Evolutionary conservation across 768 basidiomycete species (phyloP), one percentile per base, ranked within the genome.

Genomic region (Piloderma croceum): DNA sequence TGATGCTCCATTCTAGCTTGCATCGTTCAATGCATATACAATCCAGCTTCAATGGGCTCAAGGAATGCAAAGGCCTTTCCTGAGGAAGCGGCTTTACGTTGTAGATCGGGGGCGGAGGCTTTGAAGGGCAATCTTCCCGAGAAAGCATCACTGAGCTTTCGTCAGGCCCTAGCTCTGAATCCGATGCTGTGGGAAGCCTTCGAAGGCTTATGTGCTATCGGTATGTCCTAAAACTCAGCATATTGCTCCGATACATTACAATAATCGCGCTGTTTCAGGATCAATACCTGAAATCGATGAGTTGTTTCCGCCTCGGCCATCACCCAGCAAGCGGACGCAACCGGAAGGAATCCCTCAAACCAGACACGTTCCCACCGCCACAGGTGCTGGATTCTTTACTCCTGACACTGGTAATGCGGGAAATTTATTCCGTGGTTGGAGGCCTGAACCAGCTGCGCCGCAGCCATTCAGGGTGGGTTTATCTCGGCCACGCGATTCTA

Each of bases 121-220:
- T 52, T 81, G 56, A 87, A 83, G 60, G 88, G 83, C 36, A 89
- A 90, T 59, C 71, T 86, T 43, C 74, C 74, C 3, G 81, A 83
- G 39, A 75, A 77, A 49, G 91, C 91, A n/a, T 67, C 72, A 19
- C 54, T 63, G 39, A 82, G 79, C 54, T 93, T 84, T 59, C 71
- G 71, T 34, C 75, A 80, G 43, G 85, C 90, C 20, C 68, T 96
- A 45, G 58, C 68, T 11, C 57, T 80, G 34, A 82, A 90, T 55
- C 87, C 89, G 23, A 75, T 88, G 57, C 63, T 92, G 39, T 94
- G 90, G 90, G 91, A 96, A 59, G 91, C 91, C 4, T 86, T 91
- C 52, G 88, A 91, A 54, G 90, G 88, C 0, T 60, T 96, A 24
- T 94, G 91, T 58, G 63, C 73, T 22, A 63, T 89, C 33, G 91